These are phyloP conservation scores for Powellomyces hirtus DNA, from an alignment of 192 early-diverging fungal genomes.

Conservation along the genomic window DNA sequence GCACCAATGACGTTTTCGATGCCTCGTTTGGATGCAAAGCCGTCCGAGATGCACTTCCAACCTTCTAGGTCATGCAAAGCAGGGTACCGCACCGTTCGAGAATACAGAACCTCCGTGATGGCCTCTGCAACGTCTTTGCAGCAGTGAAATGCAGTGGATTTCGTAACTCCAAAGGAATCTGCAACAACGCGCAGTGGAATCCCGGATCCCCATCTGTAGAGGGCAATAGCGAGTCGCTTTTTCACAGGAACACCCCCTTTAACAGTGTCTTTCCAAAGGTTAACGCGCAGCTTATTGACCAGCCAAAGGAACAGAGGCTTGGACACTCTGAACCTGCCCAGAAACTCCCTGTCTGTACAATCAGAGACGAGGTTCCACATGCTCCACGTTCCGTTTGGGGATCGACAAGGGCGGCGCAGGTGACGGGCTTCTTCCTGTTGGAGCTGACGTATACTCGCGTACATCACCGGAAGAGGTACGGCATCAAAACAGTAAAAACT, in stretches of 20 bases:
- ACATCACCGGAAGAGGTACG: too few species aligned
- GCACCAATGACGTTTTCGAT: neutral
- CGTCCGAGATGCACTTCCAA: neutral
- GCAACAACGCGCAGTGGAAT: neutral
- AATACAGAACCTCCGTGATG: neutral
- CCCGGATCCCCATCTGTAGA: neutral
- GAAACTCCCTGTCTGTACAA: too few species aligned
- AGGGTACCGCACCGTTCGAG: neutral
- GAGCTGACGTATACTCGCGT: too few species aligned
- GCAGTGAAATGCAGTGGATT: neutral
- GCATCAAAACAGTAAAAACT: too few species aligned
- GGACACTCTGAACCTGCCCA: too few species aligned
- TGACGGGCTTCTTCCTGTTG: too few species aligned
- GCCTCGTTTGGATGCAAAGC: neutral
- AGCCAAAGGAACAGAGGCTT: too few species aligned
- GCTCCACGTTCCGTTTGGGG: too few species aligned
- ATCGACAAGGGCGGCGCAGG: too few species aligned
- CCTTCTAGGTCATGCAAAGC: neutral
- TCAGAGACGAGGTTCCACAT: too few species aligned
- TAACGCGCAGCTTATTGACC: too few species aligned
- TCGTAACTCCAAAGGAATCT: neutral
- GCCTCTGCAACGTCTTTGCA: neutral
- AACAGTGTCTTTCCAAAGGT: neutral
- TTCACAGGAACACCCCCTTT: neutral
- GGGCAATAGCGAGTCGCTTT: constrained; percentile 3